phyloP scores from a whole-genome alignment of 192 early-diverging fungal genomes.

The Mortierella hygrophila region DNA sequence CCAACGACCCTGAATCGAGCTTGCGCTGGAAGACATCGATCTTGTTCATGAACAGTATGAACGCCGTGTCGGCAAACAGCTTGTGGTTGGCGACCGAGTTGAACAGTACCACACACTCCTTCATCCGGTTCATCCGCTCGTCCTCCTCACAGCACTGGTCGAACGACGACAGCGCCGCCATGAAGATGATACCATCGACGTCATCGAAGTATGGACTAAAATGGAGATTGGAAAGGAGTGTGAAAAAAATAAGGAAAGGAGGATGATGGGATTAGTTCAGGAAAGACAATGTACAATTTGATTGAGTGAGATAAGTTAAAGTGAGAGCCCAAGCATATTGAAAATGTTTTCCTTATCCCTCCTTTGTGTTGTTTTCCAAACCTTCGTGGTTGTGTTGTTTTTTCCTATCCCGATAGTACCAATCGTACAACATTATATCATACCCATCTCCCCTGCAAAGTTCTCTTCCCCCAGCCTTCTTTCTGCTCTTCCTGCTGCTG shows the following conservation, averaged over 20 bases:
- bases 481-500: not conserved
- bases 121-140: constrained; percentile 68
- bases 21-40: constrained; percentile 74
- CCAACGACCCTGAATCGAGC: constrained; percentile 52
- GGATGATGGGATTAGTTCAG: not conserved
- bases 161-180: constrained; percentile 74
- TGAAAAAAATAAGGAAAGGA: not conserved
- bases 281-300: not conserved
- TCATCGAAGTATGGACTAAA: constrained; percentile 78
- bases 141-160: constrained; percentile 77
- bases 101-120: constrained; percentile 60
- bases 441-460: not conserved
- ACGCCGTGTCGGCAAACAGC: constrained; percentile 63
- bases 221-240: not conserved
- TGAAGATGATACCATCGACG: constrained; percentile 76
- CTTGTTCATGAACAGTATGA: constrained; percentile 77
- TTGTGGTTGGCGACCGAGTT: constrained; percentile 62
- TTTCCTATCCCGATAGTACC: constrained; percentile 3
- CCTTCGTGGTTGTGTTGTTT: not conserved
- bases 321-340: not conserved
- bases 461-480: not conserved
- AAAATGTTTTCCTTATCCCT: not conserved
- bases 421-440: not conserved
- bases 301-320: not conserved
- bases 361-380: not conserved